Base-by-base conservation (phyloP, 352 stramenopile species). In the Albugo candida region DNA sequence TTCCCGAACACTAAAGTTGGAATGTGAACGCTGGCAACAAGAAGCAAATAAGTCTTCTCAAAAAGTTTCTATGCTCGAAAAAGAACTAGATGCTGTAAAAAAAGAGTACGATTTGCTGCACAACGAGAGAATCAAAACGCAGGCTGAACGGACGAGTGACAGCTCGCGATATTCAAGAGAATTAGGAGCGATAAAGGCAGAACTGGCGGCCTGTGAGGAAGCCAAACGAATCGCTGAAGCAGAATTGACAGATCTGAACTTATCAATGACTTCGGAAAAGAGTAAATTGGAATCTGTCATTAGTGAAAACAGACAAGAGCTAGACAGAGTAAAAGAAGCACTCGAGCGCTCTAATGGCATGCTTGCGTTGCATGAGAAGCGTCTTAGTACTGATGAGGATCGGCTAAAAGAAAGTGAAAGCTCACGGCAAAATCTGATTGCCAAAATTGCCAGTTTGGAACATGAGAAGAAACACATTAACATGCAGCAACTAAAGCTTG, bases 321-420 rank as follows among this genome's bases (percentile, higher is more conserved):
- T 76, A 21, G 69, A 63, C 41, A 66, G 78, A 48, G 61, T 80
- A 19, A 58, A 71, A 40, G 52, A 70, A 13, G 64, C 78, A 51
- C 47, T 82, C 24, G 57, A 71, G 39, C 69, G 61, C 24, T 56
- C 64, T 10, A 58, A 45, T 6, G 61, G 55, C 37, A 17, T 78
- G 21, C 44, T 77, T 19, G 52, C 56, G 1, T 16, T 77, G 36
- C 57, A 59, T 46, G 70, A 83, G 18, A 60, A 81, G 36, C 42
- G 78, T 52, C 55, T 79, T 31, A 55, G 56, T 10, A 73, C 67
- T 1, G 70, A 81, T 31, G 59, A 60, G 11, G 61, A 47, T 19
- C 55, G 64, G 0, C 59, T 53, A 20, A 65, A 72, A 40, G 63
- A 76, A 13, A 24, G 56, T 13, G 66, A 81, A 43, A 35, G 47